Percentiles rank a stretch among this genome's conserved stretches.
Evolutionary conservation across 139 green algal species (phyloP).

Genomic region (Coccomyxa sp.): DNA sequence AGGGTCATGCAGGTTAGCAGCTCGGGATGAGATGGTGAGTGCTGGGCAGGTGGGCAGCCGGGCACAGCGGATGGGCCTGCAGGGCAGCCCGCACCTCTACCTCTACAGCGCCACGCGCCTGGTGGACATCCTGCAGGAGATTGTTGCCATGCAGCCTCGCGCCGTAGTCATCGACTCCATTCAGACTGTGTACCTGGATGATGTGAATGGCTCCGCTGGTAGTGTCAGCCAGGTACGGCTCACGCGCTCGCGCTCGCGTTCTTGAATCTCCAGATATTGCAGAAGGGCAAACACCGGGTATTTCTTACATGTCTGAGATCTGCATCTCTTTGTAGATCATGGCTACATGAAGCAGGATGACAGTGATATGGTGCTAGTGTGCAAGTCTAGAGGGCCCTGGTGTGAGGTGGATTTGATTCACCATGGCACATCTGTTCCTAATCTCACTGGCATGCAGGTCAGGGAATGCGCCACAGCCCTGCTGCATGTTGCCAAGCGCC

Average conservation of each 20-base stretch:
- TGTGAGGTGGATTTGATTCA: too few relatives aligned
- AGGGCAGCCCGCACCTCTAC: constrained; percentile 20
- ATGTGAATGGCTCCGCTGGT: constrained; percentile 59
- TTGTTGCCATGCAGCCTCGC: constrained; percentile 44
- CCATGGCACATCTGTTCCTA: too few relatives aligned
- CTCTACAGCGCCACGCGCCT: constrained; percentile 45
- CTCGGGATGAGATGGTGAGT: too few relatives aligned
- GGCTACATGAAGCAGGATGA: background rate
- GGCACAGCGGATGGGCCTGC: constrained; percentile 64
- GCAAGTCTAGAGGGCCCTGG: background rate
- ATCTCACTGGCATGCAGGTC: constrained; percentile 69
- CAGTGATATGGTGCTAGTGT: background rate
- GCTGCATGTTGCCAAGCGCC: constrained; percentile 69
- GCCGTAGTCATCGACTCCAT: constrained; percentile 92
- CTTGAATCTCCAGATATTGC: background rate
- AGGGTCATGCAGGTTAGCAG: too few relatives aligned
- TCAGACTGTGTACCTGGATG: constrained; percentile 88
- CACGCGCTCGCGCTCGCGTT: background rate
- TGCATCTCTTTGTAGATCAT: background rate
- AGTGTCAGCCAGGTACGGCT: constrained; percentile 56
- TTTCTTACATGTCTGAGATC: background rate
- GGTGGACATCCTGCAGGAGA: constrained; percentile 40
- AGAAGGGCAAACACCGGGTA: background rate
- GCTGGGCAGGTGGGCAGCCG: constrained; percentile 59
- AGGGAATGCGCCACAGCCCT: constrained; percentile 84